A percentile compares a stretch with the other conserved stretches of the same genome.
These are phyloP conservation scores for Cladosporium oxysporum DNA, from an alignment of 2,329 filamentous ascomycete species.

Conservation along the genomic window DNA sequence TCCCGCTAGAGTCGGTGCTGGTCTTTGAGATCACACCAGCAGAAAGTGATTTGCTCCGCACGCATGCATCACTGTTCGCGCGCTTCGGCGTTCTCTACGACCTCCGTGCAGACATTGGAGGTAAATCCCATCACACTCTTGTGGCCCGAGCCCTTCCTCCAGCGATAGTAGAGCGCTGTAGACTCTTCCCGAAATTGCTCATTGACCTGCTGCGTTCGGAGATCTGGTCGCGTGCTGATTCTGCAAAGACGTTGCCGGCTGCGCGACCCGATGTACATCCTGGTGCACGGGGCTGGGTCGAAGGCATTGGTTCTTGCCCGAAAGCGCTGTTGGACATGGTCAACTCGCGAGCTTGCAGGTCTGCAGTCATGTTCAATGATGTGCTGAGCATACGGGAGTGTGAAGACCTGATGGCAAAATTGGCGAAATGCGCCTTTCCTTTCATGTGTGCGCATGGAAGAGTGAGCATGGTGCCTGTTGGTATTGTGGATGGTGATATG, in stretches of 20 bases:
- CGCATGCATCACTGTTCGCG: constrained; percentile 59
- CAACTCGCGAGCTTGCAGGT: constrained; percentile 74
- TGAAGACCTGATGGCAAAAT: constrained; percentile 53
- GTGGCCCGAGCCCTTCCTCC: constrained; percentile 64
- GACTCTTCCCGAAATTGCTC: constrained; percentile 68
- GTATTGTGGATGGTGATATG: constrained; percentile 22
- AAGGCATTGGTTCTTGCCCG: constrained; percentile 69
- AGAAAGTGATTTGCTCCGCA: constrained; percentile 62
- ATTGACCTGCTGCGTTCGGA: constrained; percentile 75
- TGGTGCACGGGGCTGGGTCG: constrained; percentile 54
- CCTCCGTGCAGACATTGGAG: constrained; percentile 31
- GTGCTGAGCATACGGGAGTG: constrained; percentile 61
- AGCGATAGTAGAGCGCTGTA: constrained; percentile 74
- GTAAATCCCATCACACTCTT: constrained; percentile 20
- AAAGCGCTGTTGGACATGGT: constrained; percentile 73
- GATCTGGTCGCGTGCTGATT: constrained; percentile 55
- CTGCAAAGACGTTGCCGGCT: background rate
- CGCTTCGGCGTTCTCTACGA: constrained; percentile 74
- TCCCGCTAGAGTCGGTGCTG: constrained; percentile 54
- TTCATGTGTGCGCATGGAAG: constrained; percentile 82
- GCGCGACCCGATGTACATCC: background rate
- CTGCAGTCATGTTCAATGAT: constrained; percentile 88
- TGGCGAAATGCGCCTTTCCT: constrained; percentile 69
- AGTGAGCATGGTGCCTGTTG: constrained; percentile 52
- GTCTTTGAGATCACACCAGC: constrained; percentile 63